Evolutionary conservation across 2,329 filamentous ascomycete species (phyloP), one percentile per base, ranked within the genome.

Genomic region (Colletotrichum sp.): DNA sequence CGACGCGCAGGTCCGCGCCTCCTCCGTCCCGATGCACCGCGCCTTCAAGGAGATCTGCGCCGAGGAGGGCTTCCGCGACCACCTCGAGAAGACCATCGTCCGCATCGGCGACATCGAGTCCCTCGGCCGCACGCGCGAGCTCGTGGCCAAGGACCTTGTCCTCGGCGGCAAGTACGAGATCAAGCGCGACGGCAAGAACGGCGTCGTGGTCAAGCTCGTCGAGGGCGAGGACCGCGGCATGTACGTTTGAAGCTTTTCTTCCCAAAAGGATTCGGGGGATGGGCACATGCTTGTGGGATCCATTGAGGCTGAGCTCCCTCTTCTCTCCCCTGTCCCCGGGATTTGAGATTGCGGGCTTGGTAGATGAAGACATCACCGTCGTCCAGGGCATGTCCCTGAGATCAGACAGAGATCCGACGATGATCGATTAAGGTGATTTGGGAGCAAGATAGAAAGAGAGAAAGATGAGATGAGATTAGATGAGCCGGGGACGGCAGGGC

Each of bases 101-200:
- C 91, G 97, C 26, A 99, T 99, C 78, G 86, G 89, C n/a, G 96
- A 94, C 78, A 99, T 99, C 82, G 97, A 99, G 87, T 96, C 93
- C 80, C 88, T 99, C 76, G 96, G 96, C 43, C 90, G 97, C 77
- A 99, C 97, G n/a, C 92, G 96, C 76, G 97, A 99, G 85, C 84
- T 99, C 68, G 97, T 98, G 2, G 94, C 98, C 78, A 99, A 99
- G 87, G 97, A 98, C 83, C 88, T 98, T 52, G 96, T 97, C 81
- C 87, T 96, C 36, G 92, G 94, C 14, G 96, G 96, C 3, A 94
- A 93, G 83, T 98, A 98, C 82, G 89, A 92, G 77, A 90, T 96
- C 76, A 81, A 84, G 64, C 83, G 82, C 72, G 83, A 83, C 38
- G 82, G 82, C 36, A 85, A 83, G 76, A 69, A 81, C n/a, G 83